phyloP scores from a whole-genome alignment of 2,329 filamentous ascomycete genomes.

The Berkeleyomyces basicola region DNA sequence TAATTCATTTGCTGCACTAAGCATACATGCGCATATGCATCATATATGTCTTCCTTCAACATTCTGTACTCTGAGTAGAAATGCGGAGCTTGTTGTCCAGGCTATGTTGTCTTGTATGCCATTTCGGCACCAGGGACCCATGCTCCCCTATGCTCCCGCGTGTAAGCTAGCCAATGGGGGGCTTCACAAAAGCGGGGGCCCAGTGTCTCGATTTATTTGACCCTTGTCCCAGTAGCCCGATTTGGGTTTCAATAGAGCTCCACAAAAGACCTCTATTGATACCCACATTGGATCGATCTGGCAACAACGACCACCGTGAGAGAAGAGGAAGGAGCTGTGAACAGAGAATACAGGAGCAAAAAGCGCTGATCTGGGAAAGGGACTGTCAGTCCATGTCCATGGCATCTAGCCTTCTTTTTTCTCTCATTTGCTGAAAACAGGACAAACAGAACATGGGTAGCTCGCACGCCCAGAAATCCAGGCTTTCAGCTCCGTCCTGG shows the following conservation, averaged over 20 bases:
- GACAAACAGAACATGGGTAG: neutral
- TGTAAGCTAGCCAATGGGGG: neutral
- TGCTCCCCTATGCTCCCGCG: neutral
- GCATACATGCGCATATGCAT: neutral
- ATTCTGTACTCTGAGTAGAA: neutral
- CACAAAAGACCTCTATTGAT: slow-evolving; percentile 19
- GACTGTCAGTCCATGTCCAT: neutral
- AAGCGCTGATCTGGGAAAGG: neutral
- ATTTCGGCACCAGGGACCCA: neutral
- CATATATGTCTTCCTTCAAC: neutral
- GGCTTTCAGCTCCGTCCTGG: neutral
- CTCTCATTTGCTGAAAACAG: neutral
- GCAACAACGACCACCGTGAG: neutral
- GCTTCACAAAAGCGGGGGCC: neutral
- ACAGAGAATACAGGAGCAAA: neutral
- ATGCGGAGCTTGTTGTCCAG: too few species aligned
- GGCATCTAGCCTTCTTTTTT: neutral
- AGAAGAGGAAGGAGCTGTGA: neutral
- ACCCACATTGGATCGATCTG: neutral
- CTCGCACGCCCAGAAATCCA: neutral
- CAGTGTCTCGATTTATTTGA: neutral
- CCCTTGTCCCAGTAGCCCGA: slow-evolving; percentile 15
- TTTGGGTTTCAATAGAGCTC: slow-evolving; percentile 23
- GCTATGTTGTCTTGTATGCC: neutral
- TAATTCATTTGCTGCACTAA: neutral